Percentiles rank a stretch among this genome's conserved stretches.
Conservation (phyloP, 352 stramenopile species). For the Globisporangium apiculatum region DNA sequence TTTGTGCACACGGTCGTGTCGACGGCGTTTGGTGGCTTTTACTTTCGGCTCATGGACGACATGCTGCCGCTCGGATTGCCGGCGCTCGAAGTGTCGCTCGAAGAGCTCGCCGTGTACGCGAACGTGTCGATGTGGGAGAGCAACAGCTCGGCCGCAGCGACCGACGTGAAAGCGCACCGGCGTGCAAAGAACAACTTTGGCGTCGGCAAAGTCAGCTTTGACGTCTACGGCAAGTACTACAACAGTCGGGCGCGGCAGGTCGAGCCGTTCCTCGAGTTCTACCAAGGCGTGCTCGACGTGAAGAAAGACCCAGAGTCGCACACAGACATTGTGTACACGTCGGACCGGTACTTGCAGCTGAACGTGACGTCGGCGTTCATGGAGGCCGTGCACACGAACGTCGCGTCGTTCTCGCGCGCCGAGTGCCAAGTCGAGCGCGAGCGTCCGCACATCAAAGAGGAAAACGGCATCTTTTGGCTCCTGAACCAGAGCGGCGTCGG, state of each 20-base stretch:
- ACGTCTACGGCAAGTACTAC: constrained; percentile 87
- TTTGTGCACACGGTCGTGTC: constrained; percentile 75
- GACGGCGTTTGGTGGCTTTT: constrained; percentile 84
- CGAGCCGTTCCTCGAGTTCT: constrained; percentile 85
- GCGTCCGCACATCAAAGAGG: constrained; percentile 75
- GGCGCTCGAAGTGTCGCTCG: constrained; percentile 72
- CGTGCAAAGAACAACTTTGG: constrained; percentile 61
- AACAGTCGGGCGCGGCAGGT: constrained; percentile 66
- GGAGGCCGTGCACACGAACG: constrained; percentile 62
- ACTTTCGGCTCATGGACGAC: constrained; percentile 80
- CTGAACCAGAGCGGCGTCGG: constrained; percentile 74
- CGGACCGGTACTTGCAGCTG: constrained; percentile 80
- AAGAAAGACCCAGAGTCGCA: constrained; percentile 67
- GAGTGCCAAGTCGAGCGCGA: constrained; percentile 33
- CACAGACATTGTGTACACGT: constrained; percentile 66
- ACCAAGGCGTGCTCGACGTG: constrained; percentile 66
- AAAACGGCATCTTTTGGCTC: constrained; percentile 81
- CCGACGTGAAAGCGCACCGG: constrained; percentile 32
- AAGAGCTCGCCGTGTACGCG: constrained; percentile 69
- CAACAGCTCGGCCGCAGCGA: constrained; percentile 13
- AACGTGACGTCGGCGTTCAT: constrained; percentile 84
- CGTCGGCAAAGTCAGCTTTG: constrained; percentile 68
- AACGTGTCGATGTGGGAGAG: constrained; percentile 74
- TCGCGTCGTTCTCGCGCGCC: constrained; percentile 61
- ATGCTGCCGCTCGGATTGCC: constrained; percentile 64